These are phyloP conservation scores for Kodamaea fukazawae DNA, from an alignment of 805 yeast genomes.

Conservation along the genomic window DNA sequence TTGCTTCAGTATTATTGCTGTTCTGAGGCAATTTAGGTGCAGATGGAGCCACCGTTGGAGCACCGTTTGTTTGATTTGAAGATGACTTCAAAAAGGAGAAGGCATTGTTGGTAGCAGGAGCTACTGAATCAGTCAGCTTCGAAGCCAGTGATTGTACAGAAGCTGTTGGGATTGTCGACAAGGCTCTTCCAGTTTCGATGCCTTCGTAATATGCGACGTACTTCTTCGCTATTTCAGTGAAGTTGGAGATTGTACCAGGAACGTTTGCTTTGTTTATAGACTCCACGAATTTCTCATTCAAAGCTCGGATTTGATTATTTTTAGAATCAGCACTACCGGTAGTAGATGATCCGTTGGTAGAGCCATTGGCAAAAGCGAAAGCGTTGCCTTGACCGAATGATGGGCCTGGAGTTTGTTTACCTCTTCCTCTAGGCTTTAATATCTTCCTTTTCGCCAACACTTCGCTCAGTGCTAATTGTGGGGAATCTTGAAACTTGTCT, in stretches of 20 bases:
- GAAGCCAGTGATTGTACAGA: not conserved
- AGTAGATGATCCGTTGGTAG: not conserved
- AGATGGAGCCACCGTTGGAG: constrained; percentile 2
- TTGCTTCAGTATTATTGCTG: not conserved
- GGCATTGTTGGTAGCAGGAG: constrained; percentile 17
- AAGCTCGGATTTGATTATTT: constrained; percentile 56
- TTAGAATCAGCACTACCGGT: constrained; percentile 22
- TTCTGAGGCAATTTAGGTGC: constrained; percentile 1
- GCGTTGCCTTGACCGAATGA: not conserved
- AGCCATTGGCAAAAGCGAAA: not conserved
- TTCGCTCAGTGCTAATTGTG: constrained; percentile 50
- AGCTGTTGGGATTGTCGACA: constrained; percentile 1
- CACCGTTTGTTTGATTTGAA: constrained; percentile 4
- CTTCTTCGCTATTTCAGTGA: constrained; percentile 54
- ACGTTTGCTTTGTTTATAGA: constrained; percentile 43
- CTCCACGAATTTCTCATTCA: constrained; percentile 58
- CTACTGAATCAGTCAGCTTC: not conserved
- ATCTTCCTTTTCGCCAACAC: constrained; percentile 70
- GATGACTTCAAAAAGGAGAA: constrained; percentile 11
- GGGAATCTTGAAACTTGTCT: constrained; percentile 39
- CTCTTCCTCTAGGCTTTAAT: constrained; percentile 48
- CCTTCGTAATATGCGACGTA: constrained; percentile 52
- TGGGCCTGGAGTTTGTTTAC: not conserved
- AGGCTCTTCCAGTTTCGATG: constrained; percentile 23
- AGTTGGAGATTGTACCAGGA: constrained; percentile 51